A percentile compares a stretch with the other conserved stretches of the same genome.
phyloP scores from a whole-genome alignment of 176 grass and related monocot genomes.

The Triticum aestivum region IWGSC_CS_RefSeq_v2.1 NC_057798.1:405948663-405949162 shows the following conservation, averaged over 20 bases:
- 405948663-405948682: slow-evolving; percentile 1
- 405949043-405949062: not conserved
- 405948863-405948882: not conserved
- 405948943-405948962: not conserved
- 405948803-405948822: not conserved
- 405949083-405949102: not conserved
- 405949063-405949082: not conserved
- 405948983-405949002: not conserved
- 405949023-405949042: not conserved
- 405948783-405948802: not conserved
- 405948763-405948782: not conserved
- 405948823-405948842: not conserved
- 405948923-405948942: not conserved
- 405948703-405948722: not conserved
- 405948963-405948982: not conserved
- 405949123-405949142: not conserved
- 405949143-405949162: not conserved
- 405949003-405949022: not conserved
- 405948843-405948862: not conserved
- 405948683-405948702: not conserved
- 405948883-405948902: not conserved
- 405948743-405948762: not conserved
- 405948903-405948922: not conserved
- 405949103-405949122: not conserved
- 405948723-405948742: not conserved